Base-by-base conservation (phyloP, 805 yeast species). In the Dipodascopsis tothii region DNA sequence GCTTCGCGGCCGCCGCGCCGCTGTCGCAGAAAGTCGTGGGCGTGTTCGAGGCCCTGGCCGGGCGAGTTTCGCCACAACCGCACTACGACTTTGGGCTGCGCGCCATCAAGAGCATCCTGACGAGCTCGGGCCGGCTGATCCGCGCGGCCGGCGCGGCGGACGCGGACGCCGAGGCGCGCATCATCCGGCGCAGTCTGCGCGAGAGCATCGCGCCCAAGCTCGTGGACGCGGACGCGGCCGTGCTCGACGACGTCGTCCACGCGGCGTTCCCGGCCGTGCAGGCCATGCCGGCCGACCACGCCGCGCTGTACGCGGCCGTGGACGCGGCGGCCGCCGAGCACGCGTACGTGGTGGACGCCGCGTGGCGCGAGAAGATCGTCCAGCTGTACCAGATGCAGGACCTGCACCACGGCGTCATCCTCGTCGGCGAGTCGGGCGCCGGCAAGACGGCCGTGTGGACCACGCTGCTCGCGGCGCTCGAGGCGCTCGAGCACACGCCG, bases 51-150 rank as follows among this genome's bases (percentile, higher is more conserved):
- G 58, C 57, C 1, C 59, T 90, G n/a, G 56, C 60, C 2, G n/a
- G 14, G 0, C 39, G 45, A 0, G 61, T 77, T 9, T 70, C 83
- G 0, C 19, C 48, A 0, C 95, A 85, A 56, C 57, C 61, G 3
- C 96, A 90, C 58, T 90, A 90, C 55, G 96, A 90, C 56, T 90
- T 90, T 71, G 95, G 96, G 0, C 64, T 90, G 35, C 70, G 97
- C 46, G 80, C 95, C 0, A 60, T 90, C 45, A 90, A 88, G 56
- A 70, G 78, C 32, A 75, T 80, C 0, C 60, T 90, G 16, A 62
- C 67, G 5, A 73, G 72, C 43, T 78, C 88, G 51, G 84, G 86
- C 2, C 50, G 57, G 14, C 52, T 74, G 6, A 68, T 63, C 44
- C 60, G 73, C 32, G 61, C 48, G 36, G 22, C 17, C 3, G 9